Base-by-base conservation (phyloP, 2,329 filamentous ascomycete genomes). In the Colletotrichum shisoi region DNA sequence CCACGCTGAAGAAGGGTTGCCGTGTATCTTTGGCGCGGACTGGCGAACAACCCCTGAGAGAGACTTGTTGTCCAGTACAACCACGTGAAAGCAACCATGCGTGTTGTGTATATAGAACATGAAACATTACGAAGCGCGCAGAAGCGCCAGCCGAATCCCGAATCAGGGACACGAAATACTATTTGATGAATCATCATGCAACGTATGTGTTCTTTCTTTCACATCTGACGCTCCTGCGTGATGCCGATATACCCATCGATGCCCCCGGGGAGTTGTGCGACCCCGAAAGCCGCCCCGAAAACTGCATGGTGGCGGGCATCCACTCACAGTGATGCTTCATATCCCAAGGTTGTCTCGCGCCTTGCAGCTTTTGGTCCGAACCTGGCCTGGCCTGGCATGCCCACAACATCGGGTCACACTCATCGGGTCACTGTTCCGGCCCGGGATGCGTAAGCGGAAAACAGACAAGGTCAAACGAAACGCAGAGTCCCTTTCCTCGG, bases 231-330 rank as follows among this genome's bases (percentile, higher is more conserved):
- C 48, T 45, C 45, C 31, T 19, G 27, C 51, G 19, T 44, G 42
- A 24, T 64, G 54, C 64, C 64, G 61, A 64, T 59, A 56, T 56
- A 59, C 34, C 54, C 61, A 54, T 58, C 24, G 27, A 13, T 24
- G 17, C 11, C 27, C 24, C 24, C 64, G 64, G 61, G 61, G 34
- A 59, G 45, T 54, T 51, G 12, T 54, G 40, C 61, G 19, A 64
- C 24, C 48, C 61, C 64, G 61, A 58, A 48, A 21, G 34, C 61
- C 64, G 64, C 64, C 27, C 64, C 64, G 64, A 67, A 54, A n/a
- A 40, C 12, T 67, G 64, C 64, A 67, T 67, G 54, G 64, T 48
- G 54, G 64, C 48, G 60, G 21, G 8, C 21, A 13, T 49, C 53
- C 13, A 11, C 2, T n/a, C 19, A n/a, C 54, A 34, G 0, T n/a